Conservation (phyloP, 257 asterid genomes). For the Ehretia macrophylla region DNA sequence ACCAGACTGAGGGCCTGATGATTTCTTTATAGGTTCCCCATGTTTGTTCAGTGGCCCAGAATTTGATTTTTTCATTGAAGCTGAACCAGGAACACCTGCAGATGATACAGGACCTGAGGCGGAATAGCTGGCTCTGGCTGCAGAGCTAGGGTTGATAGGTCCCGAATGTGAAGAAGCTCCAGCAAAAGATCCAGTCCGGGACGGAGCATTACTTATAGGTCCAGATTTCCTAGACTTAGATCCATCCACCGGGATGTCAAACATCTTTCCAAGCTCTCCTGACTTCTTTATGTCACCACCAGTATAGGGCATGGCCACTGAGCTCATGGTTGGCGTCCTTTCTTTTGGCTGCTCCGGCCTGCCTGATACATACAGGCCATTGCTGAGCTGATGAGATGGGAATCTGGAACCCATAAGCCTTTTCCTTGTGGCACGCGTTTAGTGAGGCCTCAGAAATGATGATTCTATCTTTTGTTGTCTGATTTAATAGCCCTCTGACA, state of each 20-base stretch:
- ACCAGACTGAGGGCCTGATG: conserved; percentile 89
- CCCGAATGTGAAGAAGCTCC: conserved; percentile 76
- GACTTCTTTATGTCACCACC: conserved; percentile 93
- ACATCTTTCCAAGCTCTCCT: conserved; percentile 95
- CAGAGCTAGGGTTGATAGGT: conserved; percentile 53
- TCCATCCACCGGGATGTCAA: conserved; percentile 72
- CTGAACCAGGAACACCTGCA: conserved; percentile 47
- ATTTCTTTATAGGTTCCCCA: conserved; percentile 81
- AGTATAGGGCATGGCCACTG: conserved; percentile 85
- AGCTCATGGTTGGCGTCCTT: conserved; percentile 63
- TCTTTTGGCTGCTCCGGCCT: conserved; percentile 92
- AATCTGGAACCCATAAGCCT: conserved; percentile 79
- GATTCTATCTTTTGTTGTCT: conserved; percentile 11
- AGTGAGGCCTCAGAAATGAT: conserved; percentile 13
- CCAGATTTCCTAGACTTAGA: conserved; percentile 85
- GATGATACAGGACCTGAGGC: conserved; percentile 79
- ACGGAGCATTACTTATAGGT: conserved; percentile 54
- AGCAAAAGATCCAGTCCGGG: conserved; percentile 62
- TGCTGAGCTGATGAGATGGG: conserved; percentile 94
- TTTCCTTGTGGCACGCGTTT: conserved; percentile 19
- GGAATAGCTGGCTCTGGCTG: conserved; percentile 68
- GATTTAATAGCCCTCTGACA: conserved; percentile 23
- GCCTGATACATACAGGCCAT: conserved; percentile 84
- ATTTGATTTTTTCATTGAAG: conserved; percentile 69
- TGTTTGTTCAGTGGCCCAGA: conserved; percentile 86